Percentiles rank a stretch among this genome's conserved stretches.
These are phyloP conservation scores for Starmera quercuum DNA, from an alignment of 805 yeast genomes.

Conservation along the genomic window DNA sequence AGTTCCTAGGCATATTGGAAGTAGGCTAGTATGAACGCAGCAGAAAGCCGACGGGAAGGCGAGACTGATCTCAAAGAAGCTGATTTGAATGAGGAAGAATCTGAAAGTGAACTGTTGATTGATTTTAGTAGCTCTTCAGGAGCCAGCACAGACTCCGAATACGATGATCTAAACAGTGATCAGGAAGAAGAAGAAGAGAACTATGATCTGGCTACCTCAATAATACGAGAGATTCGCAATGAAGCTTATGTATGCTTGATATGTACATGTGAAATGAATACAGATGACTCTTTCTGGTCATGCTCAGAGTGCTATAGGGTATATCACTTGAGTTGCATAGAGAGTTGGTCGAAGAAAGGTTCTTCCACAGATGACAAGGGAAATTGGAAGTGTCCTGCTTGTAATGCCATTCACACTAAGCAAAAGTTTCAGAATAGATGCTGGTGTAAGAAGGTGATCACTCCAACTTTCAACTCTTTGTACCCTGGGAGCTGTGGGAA, in stretches of 20 bases:
- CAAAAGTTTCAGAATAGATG: constrained; percentile 59
- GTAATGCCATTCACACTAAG: constrained; percentile 43
- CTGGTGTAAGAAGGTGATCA: constrained; percentile 80
- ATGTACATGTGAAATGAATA: constrained; percentile 77
- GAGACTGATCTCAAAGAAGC: too few relatives aligned
- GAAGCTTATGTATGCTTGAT: constrained; percentile 81
- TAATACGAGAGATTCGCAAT: constrained; percentile 49
- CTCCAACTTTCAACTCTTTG: constrained; percentile 52
- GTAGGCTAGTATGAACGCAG: too few relatives aligned
- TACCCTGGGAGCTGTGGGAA: constrained; percentile 88
- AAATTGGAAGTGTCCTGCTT: constrained; percentile 83
- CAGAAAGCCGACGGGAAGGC: too few relatives aligned
- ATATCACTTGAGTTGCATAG: constrained; percentile 78
- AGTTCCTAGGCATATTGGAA: too few relatives aligned
- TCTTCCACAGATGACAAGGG: constrained; percentile 52
- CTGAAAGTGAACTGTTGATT: too few relatives aligned
- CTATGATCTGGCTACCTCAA: constrained; percentile 23
- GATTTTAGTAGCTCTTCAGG: too few relatives aligned
- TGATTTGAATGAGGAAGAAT: too few relatives aligned
- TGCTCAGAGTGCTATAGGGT: constrained; percentile 75
- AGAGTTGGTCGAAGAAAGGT: constrained; percentile 80
- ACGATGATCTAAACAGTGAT: too few relatives aligned
- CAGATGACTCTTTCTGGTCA: constrained; percentile 64
- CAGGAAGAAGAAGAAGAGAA: too few relatives aligned
- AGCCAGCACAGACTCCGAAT: too few relatives aligned